phyloP scores from a whole-genome alignment of 768 basidiomycete species.

The Boletus vinaceobasis region DNA sequence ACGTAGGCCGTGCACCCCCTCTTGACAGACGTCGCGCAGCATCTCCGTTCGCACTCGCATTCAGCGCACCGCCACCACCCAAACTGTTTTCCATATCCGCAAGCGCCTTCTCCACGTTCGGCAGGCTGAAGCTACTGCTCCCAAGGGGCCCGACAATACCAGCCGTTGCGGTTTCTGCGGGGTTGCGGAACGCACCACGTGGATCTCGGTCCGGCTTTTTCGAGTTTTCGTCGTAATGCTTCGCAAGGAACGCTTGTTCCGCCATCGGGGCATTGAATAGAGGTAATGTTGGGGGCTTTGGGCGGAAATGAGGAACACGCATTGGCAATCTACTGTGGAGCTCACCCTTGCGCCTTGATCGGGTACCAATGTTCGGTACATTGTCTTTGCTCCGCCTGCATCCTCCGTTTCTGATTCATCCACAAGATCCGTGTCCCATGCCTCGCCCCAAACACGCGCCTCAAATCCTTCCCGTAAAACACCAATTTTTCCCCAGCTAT shows the following conservation, averaged over 20 bases:
- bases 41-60: slow-evolving; percentile 34
- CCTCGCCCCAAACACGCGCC: slow-evolving; percentile 72
- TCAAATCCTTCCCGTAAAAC: slow-evolving; percentile 92
- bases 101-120: slow-evolving; percentile 84
- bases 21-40: slow-evolving; percentile 34
- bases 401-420: slow-evolving; percentile 39
- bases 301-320: background rate
- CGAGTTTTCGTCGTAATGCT: slow-evolving; percentile 88
- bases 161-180: slow-evolving; percentile 51
- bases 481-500: slow-evolving; percentile 94
- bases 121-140: slow-evolving; percentile 79
- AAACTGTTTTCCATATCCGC: slow-evolving; percentile 79
- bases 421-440: slow-evolving; percentile 72
- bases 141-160: slow-evolving; percentile 94
- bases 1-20: slow-evolving; percentile 24
- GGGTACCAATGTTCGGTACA: slow-evolving; percentile 71
- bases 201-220: slow-evolving; percentile 91
- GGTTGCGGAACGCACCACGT: slow-evolving; percentile 80
- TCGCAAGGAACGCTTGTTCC: slow-evolving; percentile 88
- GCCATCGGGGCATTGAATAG: slow-evolving; percentile 78
- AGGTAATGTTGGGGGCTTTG: slow-evolving; percentile 61
- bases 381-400: slow-evolving; percentile 54
- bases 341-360: slow-evolving; percentile 72
- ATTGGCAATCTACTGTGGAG: background rate
- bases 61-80: slow-evolving; percentile 30